Percentiles rank a stretch among this genome's conserved stretches.
phyloP scores from a whole-genome alignment of 768 basidiomycete species.

The Podaxis rugospora region DNA sequence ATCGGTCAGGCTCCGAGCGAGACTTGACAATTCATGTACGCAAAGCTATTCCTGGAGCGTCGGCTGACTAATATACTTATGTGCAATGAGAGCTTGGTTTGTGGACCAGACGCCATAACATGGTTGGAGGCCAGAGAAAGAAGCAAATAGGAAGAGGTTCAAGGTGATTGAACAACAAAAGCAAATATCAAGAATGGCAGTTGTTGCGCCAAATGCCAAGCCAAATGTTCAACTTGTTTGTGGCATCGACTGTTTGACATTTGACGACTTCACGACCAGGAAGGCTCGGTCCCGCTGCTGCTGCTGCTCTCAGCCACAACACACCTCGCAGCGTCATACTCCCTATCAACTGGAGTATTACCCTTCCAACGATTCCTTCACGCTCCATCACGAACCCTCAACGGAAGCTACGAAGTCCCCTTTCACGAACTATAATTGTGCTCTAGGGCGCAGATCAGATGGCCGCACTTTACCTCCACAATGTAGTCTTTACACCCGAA shows the following conservation, averaged over 20 bases:
- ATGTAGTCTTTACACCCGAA: constrained; percentile 42
- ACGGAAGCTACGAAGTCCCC: constrained; percentile 16
- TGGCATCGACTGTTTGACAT: constrained; percentile 6
- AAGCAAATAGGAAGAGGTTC: neutral
- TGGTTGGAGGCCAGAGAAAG: neutral
- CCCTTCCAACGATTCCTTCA: neutral
- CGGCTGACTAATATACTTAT: neutral
- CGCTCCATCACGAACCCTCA: constrained; percentile 4
- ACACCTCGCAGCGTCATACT: neutral
- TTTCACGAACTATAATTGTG: constrained; percentile 13
- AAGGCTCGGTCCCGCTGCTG: neutral
- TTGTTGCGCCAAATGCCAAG: constrained; percentile 1
- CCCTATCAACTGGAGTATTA: neutral
- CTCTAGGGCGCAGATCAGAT: constrained; percentile 26
- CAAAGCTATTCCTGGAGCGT: neutral
- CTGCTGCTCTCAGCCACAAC: neutral
- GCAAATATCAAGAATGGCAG: neutral
- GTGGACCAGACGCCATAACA: neutral
- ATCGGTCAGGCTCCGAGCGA: neutral
- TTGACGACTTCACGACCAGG: constrained; percentile 8
- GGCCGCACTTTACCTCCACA: constrained; percentile 59
- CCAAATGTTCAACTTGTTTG: neutral
- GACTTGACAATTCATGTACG: neutral
- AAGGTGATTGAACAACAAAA: constrained; percentile 3
- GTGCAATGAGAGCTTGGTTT: neutral